Percentiles rank a stretch among this genome's conserved stretches.
These are phyloP conservation scores for Chondrostereum purpureum DNA, from an alignment of 1,284 basidiomycete genomes.

Conservation along the genomic window DNA sequence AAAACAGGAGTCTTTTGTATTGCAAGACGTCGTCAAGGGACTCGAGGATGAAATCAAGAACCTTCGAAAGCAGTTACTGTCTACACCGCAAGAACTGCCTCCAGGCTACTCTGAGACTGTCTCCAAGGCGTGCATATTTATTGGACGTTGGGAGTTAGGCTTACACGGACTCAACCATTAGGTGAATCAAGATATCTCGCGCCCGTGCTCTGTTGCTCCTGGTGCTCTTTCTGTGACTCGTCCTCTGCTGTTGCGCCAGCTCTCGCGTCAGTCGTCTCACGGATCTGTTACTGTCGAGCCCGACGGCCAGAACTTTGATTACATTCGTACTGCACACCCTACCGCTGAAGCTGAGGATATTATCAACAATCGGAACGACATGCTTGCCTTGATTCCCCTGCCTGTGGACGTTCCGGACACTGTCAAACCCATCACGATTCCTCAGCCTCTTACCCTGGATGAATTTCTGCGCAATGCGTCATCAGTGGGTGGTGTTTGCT, in stretches of 20 bases:
- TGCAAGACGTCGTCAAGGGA: slow-evolving; percentile 33
- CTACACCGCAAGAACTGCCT: background rate
- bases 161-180: no score
- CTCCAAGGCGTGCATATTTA: background rate
- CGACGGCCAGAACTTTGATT: slow-evolving; percentile 9
- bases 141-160: background rate
- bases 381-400: slow-evolving; percentile 53
- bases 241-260: slow-evolving; percentile 8
- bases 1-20: slow-evolving; percentile 28
- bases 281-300: slow-evolving; percentile 1
- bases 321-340: slow-evolving; percentile 13
- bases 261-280: slow-evolving; percentile 6
- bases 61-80: slow-evolving; percentile 9
- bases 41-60: slow-evolving; percentile 32
- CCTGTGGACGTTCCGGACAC: slow-evolving; percentile 54
- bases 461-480: slow-evolving; percentile 61
- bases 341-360: slow-evolving; percentile 39
- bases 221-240: slow-evolving; percentile 2
- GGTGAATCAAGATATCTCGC: no score
- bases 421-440: slow-evolving; percentile 60
- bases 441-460: slow-evolving; percentile 52
- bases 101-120: background rate
- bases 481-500: slow-evolving; percentile 36
- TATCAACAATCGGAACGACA: slow-evolving; percentile 44
- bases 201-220: background rate